Base-by-base conservation (phyloP, 495 filamentous ascomycete species). In the Hypoxylon trugodes region DNA sequence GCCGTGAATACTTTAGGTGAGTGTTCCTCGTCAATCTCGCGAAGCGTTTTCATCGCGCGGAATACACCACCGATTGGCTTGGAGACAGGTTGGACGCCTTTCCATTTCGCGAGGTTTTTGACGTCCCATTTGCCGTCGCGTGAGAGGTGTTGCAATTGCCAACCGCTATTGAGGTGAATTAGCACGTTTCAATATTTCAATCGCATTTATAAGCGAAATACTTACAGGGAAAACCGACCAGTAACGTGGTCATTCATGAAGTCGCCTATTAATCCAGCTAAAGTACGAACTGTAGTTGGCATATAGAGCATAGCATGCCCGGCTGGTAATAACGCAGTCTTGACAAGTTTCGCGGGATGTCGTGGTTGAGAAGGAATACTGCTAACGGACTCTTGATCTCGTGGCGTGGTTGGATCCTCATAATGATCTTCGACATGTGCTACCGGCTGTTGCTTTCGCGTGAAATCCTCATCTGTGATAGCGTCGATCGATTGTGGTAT, bases 41-140 rank as follows among this genome's bases (percentile, higher is more conserved):
- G 86, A 3, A 96, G 82, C 47, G 92, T 96, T 76, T 97, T 97
- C 77, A 97, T 87, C 3, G 90, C 91, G 1, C 88, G 84, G 72
- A 97, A 96, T 12, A 90, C 79, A 24, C 87, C 85, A 3, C 75
- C 85, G 41, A 98, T 94, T 4, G 88, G 86, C 18, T 83, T 80
- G 1, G 91, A 95, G 16, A 96, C 90, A 1, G 93, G 88, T 6
- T 76, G 73, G 0, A 96, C 89, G 24, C 85, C 84, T 64, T 89
- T 81, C 94, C 94, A 98, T 66, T 97, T 97, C 53, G 82, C 87
- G 9, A 97, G 85, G 73, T 98, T 98, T 79, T 98, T 97, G 56
- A 98, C 91, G 71, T 97, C 93, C 94, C 94, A 97, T 77, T 98
- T 98, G 9, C 93, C 93, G 52, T 90, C 90, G 2, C 87, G 90